Percentiles rank a stretch among this genome's conserved stretches.
phyloP scores from a whole-genome alignment of 352 stramenopile genomes.

The Phytophthora sansomeana region DNA sequence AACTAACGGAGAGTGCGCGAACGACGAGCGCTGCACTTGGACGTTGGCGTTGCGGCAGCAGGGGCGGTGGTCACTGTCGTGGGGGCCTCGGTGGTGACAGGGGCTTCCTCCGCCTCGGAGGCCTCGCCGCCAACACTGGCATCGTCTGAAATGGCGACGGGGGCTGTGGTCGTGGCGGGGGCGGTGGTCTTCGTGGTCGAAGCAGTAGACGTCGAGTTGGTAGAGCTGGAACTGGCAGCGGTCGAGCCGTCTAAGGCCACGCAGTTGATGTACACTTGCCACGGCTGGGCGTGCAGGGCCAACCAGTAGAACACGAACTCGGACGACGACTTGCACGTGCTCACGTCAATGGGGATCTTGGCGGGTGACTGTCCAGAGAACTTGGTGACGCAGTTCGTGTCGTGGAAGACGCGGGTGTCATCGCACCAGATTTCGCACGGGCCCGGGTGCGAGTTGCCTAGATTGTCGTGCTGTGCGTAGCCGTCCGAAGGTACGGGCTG shows the following conservation, averaged over 20 bases:
- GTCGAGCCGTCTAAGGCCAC: conserved; percentile 28
- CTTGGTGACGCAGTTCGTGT: conserved; percentile 43
- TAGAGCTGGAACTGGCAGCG: conserved; percentile 4
- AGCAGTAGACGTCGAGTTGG: conserved; percentile 18
- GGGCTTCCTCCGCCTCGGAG: conserved; percentile 2
- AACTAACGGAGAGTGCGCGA: not conserved
- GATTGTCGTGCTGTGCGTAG: conserved; percentile 32
- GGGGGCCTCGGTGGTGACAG: conserved; percentile 1
- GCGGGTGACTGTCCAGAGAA: conserved; percentile 32
- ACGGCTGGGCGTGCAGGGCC: conserved; percentile 43
- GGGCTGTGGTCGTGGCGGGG: not conserved
- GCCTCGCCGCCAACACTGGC: conserved; percentile 12
- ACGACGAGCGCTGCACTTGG: conserved; percentile 8
- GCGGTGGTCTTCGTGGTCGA: conserved; percentile 2
- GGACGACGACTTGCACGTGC: conserved; percentile 33
- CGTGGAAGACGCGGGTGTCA: conserved; percentile 46
- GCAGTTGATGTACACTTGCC: conserved; percentile 59
- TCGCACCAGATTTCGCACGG: conserved; percentile 62
- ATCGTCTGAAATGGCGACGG: conserved; percentile 3
- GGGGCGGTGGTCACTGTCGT: not conserved
- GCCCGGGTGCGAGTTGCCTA: conserved; percentile 43
- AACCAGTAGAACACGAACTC: conserved; percentile 57
- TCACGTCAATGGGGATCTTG: conserved; percentile 45
- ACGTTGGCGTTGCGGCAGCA: conserved; percentile 1
- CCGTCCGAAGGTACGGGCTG: conserved; percentile 32